Conservation (phyloP, 2,329 filamentous ascomycete genomes). For the Colletotrichum ledebouriae region DNA sequence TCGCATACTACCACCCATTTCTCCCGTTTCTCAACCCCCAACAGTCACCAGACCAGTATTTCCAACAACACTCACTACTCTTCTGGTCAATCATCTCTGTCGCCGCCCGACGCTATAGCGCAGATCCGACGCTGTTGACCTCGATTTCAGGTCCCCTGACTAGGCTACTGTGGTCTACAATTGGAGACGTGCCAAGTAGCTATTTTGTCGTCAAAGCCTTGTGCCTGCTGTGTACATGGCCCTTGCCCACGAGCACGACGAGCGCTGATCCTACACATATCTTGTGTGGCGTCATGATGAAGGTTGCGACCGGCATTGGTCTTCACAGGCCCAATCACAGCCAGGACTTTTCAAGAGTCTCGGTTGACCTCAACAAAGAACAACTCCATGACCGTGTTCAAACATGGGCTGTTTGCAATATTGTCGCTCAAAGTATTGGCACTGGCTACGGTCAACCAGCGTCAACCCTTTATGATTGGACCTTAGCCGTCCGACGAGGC, state of each 20-base stretch:
- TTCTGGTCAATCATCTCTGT: conserved; percentile 89
- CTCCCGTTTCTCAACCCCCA: conserved; percentile 79
- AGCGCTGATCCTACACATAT: conserved; percentile 86
- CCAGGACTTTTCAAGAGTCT: conserved; percentile 84
- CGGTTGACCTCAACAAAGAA: conserved; percentile 81
- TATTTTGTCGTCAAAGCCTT: conserved; percentile 87
- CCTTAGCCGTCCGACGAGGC: conserved; percentile 71
- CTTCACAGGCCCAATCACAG: conserved; percentile 85
- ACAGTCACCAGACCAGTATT: conserved; percentile 79
- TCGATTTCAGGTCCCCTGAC: conserved; percentile 78
- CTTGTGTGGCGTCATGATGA: conserved; percentile 87
- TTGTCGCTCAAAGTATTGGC: conserved; percentile 84
- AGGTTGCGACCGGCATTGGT: conserved; percentile 86
- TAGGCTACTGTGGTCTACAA: conserved; percentile 80
- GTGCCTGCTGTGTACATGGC: conserved; percentile 85
- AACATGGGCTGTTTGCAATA: conserved; percentile 89
- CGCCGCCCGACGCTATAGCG: conserved; percentile 77
- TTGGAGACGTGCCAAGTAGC: conserved; percentile 81
- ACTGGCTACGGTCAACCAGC: conserved; percentile 87
- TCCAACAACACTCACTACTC: conserved; percentile 81
- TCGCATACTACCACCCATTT: conserved; percentile 81
- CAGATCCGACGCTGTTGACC: conserved; percentile 74
- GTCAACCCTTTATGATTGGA: conserved; percentile 83
- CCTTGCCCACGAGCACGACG: conserved; percentile 84
- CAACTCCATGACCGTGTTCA: conserved; percentile 83